Conservation (phyloP, 2,329 filamentous ascomycete species). For the Penicillium polonicum region DNA sequence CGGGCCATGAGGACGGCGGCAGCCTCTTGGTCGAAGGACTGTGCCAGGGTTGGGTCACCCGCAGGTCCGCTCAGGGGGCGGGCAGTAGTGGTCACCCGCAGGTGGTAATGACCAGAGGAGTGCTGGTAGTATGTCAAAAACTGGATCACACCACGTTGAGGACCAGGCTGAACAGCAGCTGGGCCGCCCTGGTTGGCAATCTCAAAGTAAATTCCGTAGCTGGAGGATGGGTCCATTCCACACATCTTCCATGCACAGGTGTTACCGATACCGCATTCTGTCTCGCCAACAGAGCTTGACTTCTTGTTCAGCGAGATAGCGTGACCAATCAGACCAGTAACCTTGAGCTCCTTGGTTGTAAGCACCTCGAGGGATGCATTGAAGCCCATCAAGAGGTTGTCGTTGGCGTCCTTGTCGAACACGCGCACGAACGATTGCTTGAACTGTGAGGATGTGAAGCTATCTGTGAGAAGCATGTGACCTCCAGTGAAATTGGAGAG, state of each 20-base stretch:
- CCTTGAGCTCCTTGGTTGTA: slow-evolving; percentile 97
- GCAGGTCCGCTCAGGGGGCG: slow-evolving; percentile 89
- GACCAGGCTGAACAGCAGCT: slow-evolving; percentile 77
- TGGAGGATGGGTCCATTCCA: slow-evolving; percentile 88
- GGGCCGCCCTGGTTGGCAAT: slow-evolving; percentile 91
- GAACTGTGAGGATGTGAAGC: slow-evolving; percentile 98
- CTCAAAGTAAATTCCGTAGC: slow-evolving; percentile 96
- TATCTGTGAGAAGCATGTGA: slow-evolving; percentile 97
- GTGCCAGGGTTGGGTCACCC: slow-evolving; percentile 89
- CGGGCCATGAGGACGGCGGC: slow-evolving; percentile 98
- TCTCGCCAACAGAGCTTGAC: slow-evolving; percentile 93
- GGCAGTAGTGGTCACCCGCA: slow-evolving; percentile 91
- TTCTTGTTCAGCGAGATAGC: slow-evolving; percentile 98
- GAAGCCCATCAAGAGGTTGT: slow-evolving; percentile 96
- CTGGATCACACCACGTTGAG: slow-evolving; percentile 93
- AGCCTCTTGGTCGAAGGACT: slow-evolving; percentile 97
- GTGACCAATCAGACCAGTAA: slow-evolving; percentile 94
- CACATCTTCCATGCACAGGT: slow-evolving; percentile 99
- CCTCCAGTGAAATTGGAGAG: slow-evolving; percentile 94
- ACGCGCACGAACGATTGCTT: slow-evolving; percentile 97
- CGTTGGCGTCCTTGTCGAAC: slow-evolving; percentile 93
- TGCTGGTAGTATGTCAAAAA: slow-evolving; percentile 99
- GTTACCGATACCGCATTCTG: slow-evolving; percentile 96
- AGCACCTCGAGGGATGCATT: slow-evolving; percentile 94
- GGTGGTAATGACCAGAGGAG: slow-evolving; percentile 91